Base-by-base conservation (phyloP, 2,329 filamentous ascomycete species). In the Plectosphaerella cucumerina region DNA sequence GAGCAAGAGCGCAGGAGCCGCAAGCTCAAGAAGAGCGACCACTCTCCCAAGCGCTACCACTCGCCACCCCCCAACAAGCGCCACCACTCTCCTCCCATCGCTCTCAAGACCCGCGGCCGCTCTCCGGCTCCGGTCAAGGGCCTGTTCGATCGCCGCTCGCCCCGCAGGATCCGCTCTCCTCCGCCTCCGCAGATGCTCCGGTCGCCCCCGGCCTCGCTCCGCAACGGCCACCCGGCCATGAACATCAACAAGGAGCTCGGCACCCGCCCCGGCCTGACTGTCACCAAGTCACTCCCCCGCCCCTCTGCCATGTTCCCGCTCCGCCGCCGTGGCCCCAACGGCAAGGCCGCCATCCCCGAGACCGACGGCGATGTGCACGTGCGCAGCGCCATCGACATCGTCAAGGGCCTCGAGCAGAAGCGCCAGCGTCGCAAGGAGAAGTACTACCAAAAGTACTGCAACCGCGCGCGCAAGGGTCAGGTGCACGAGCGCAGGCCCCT, bases 321-420 rank as follows among this genome's bases (percentile, higher is more conserved):
- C 60, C 70, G 76, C 60, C 69, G 74, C 48, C 62, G 70, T 49
- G 56, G 66, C 56, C n/a, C n/a, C n/a, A n/a, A n/a, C 12, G 50
- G 68, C 48, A 69, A 68, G 50, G 46, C 59, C 12, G 47, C 62
- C 47, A 50, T 62, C 59, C 56, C 62, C 52, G 51, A 56, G 8
- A 55, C 61, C 31, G 59, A 65, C 6, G 62, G 64, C 46, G 79
- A 86, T 47, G 72, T 83, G 41, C 90, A 94, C 56, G 81, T 90
- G 10, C 88, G 94, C 56, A 90, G 91, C n/a, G 92, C 94, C 34
- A 95, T 99, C 59, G 94, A 97, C 69, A 99, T 97, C 55, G 89
- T 97, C 70, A 96, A 96, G 68, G 94, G 94, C 9, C 81, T 99
- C 1, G 94, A 99, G 73, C 87, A 89, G 70, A 97, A 96, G 74